Evolutionary conservation across 768 basidiomycete genomes (phyloP), one percentile per base, ranked within the genome.

Genomic region (Pleurotus eryngii): DNA sequence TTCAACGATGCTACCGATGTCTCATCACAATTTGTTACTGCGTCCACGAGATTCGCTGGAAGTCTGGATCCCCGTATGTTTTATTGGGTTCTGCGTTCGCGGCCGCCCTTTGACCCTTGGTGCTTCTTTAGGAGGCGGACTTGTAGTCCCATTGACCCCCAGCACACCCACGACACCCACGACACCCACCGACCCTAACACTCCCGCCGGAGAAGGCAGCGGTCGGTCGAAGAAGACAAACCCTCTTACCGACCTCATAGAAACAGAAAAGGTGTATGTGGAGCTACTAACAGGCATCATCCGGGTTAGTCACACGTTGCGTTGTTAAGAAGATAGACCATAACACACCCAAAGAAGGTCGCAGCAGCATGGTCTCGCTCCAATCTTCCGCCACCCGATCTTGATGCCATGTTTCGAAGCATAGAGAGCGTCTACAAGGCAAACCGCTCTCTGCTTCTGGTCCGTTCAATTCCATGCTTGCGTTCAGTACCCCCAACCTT

Each of bases 291-390:
- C 93, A 9, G 87, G 87, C 42, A 83, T 98, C 65, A 97, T 99
- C 63, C 84, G 95, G 67, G 96, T 95, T 68, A 57, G 92, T 67
- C 26, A 59, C 30, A 20, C 39, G n/a, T 42, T 15, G 45, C 66
- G n/a, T 60, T 35, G 30, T 35, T 35, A 35, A 35, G 30, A 35
- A 35, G 30, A 35, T 35, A 35, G 30, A 35, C 30, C 8, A 9
- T 35, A 11, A 35, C 30, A 35, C 30, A 35, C 30, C 30, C 27
- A 61, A 20, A 98, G 95, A 93, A 90, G 84, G 90, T 97, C 4
- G 97, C 97, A 8, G 87, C 89, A n/a, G 97, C 97, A 49, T 99
- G 97, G 97, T 97, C 95, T 8, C 79, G 94, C 42, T 83, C 86
- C 40, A 98, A 98, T 70, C 86, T 99, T 39, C 97, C 97, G 15